These are phyloP conservation scores for Apodospora peruviana DNA, from an alignment of 495 filamentous ascomycete species.

Conservation along the genomic window DNA sequence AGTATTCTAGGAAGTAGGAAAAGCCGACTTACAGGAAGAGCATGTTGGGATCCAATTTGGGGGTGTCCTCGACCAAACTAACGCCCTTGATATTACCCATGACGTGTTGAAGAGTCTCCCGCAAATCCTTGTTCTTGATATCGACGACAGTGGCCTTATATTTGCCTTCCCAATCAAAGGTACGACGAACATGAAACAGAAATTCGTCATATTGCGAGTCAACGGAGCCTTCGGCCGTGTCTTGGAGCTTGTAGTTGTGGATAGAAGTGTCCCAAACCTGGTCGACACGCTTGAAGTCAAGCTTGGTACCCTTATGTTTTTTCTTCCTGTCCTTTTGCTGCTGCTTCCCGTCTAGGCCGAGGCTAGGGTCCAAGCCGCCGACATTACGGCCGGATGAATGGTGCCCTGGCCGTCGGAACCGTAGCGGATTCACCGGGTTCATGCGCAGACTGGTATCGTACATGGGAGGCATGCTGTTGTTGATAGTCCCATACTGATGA, in stretches of 20 bases:
- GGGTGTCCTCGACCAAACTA: constrained; percentile 73
- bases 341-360: constrained; percentile 35
- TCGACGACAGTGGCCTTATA: constrained; percentile 73
- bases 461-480: constrained; percentile 6
- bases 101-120: constrained; percentile 65
- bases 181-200: constrained; percentile 79
- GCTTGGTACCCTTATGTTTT: constrained; percentile 48
- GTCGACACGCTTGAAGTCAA: constrained; percentile 84
- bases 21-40: constrained; percentile 57
- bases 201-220: constrained; percentile 79
- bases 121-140: constrained; percentile 78
- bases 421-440: neutral
- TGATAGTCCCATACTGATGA: constrained; percentile 12
- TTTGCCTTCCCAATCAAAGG: constrained; percentile 85
- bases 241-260: constrained; percentile 77
- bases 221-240: constrained; percentile 66
- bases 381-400: constrained; percentile 7
- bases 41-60: constrained; percentile 77
- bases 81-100: constrained; percentile 80
- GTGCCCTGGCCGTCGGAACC: constrained; percentile 3
- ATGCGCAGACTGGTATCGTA: constrained; percentile 7
- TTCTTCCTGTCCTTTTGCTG: constrained; percentile 44
- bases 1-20: neutral
- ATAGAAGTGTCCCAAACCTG: constrained; percentile 75
- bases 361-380: constrained; percentile 14